phyloP scores from a whole-genome alignment of 73 alveolate species.

The Tetrahymena elliotti region DNA sequence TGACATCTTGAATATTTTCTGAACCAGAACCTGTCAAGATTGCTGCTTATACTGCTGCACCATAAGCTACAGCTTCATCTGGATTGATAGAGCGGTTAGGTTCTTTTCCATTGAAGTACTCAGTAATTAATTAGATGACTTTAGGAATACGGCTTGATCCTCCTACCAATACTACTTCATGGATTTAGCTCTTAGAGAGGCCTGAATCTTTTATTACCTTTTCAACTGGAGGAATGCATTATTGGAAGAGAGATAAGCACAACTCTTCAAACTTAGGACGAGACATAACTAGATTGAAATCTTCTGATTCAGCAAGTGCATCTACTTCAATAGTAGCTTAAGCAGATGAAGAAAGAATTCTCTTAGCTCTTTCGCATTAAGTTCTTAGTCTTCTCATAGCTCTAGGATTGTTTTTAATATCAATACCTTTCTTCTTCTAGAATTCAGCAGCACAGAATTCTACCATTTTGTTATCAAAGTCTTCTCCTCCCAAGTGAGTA shows the following conservation, averaged over 20 bases:
- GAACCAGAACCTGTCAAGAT: slow-evolving; percentile 92
- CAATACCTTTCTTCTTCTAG: slow-evolving; percentile 83
- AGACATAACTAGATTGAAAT: slow-evolving; percentile 90
- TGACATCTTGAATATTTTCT: slow-evolving; percentile 80
- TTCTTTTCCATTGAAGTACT: slow-evolving; percentile 96
- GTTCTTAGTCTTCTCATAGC: slow-evolving; percentile 91
- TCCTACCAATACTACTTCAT: slow-evolving; percentile 78
- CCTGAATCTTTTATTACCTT: slow-evolving; percentile 90
- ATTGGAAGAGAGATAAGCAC: slow-evolving; percentile 82
- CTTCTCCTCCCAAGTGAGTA: slow-evolving; percentile 98
- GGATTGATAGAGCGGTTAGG: slow-evolving; percentile 98
- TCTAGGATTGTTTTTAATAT: slow-evolving; percentile 74
- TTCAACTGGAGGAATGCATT: slow-evolving; percentile 92
- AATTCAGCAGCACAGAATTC: slow-evolving; percentile 87
- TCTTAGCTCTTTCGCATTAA: slow-evolving; percentile 97
- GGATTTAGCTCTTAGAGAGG: slow-evolving; percentile 56
- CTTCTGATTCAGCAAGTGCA: slow-evolving; percentile 90
- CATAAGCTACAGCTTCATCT: slow-evolving; percentile 98
- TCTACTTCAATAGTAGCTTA: slow-evolving; percentile 89
- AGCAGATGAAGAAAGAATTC: slow-evolving; percentile 90
- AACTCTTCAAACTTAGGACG: slow-evolving; percentile 97
- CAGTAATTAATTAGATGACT: slow-evolving; percentile 90
- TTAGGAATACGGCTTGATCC: slow-evolving; percentile 99
- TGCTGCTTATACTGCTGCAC: slow-evolving; percentile 99
- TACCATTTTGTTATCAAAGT: slow-evolving; percentile 92